Evolutionary conservation across 2,329 filamentous ascomycete genomes (phyloP), one percentile per base, ranked within the genome.

Genomic region (Aspergillus pseudotamarii): DNA sequence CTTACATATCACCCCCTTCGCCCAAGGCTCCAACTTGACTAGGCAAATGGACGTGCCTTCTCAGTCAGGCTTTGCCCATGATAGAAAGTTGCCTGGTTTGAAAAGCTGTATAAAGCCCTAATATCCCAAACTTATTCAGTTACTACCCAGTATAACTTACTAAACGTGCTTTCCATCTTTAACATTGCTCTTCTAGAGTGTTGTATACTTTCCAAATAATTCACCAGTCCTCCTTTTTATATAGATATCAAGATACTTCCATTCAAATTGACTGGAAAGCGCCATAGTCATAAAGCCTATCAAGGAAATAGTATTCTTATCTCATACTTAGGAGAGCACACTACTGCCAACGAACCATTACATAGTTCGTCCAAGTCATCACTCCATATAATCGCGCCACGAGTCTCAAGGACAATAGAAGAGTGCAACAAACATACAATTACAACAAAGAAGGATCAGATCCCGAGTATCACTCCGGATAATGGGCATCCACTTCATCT

Each of bases 11-110:
- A 57, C 30, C 45, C 46, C 32, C 43, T 59, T 62, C 53, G 58
- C 51, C 46, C 53, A 63, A 63, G 57, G 45, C 58, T 57, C 36
- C 53, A 60, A 56, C 16, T 46, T 63, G 46, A 53, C 36, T 30
- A 34, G 46, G 23, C 23, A 54, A 36, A 57, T 23, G 14, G 57
- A 53, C 56, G 36, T 60, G 60, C 60, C 60, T 63, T 36, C 26
- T 30, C 46, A 60, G 63, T 30, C 46, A 60, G 63, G 54, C 60
- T 60, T 34, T 58, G 10, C 60, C 28, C 48, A 34, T n/a, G 16
- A 11, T 11, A 32, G 28, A n/a, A 51, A 51, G 48, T 32, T 51
- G 48, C 48, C 48, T 51, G 48, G 48, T 32, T 16, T 9, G 10
- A 21, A 51, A 12, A n/a, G 9, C 8, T n/a, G 48, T 51, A 51